Evolutionary conservation across 352 stramenopile species (phyloP).

Genomic region (Vaucheria bursata): DNA sequence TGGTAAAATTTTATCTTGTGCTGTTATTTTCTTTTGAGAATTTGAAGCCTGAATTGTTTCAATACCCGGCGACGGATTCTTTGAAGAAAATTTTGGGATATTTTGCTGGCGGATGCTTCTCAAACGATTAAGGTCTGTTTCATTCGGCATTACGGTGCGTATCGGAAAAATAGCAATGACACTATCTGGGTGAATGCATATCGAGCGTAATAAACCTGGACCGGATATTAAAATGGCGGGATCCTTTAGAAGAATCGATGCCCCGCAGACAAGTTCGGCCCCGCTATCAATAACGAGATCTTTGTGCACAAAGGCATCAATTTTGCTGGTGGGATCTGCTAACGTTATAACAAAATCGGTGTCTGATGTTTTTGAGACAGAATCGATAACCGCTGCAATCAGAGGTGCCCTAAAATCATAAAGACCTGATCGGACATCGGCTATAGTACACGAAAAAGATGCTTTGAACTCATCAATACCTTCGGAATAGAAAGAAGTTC

Average conservation of each 20-base stretch:
- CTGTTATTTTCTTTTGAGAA: no score
- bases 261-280: slow-evolving; percentile 13
- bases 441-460: slow-evolving; percentile 31
- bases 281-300: slow-evolving; percentile 21
- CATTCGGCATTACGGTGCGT: neutral
- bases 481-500: neutral
- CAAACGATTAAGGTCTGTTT: neutral
- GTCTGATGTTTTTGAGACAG: slow-evolving; percentile 19
- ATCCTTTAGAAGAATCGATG: no score
- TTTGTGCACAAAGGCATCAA: slow-evolving; percentile 30
- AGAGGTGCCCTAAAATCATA: slow-evolving; percentile 32
- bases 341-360: slow-evolving; percentile 28
- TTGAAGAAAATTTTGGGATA: no score
- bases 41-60: no score
- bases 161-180: slow-evolving; percentile 27
- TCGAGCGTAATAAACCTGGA: slow-evolving; percentile 19
- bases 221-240: slow-evolving; percentile 32
- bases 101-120: no score
- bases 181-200: slow-evolving; percentile 37
- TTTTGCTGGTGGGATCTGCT: slow-evolving; percentile 32
- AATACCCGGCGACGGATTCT: no score
- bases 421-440: slow-evolving; percentile 21
- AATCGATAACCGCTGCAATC: slow-evolving; percentile 31
- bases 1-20: no score
- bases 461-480: slow-evolving; percentile 43